Percentiles rank a stretch among this genome's conserved stretches.
Conservation (phyloP, 1,284 basidiomycete species). For the Marasmius tenuissimus region DNA sequence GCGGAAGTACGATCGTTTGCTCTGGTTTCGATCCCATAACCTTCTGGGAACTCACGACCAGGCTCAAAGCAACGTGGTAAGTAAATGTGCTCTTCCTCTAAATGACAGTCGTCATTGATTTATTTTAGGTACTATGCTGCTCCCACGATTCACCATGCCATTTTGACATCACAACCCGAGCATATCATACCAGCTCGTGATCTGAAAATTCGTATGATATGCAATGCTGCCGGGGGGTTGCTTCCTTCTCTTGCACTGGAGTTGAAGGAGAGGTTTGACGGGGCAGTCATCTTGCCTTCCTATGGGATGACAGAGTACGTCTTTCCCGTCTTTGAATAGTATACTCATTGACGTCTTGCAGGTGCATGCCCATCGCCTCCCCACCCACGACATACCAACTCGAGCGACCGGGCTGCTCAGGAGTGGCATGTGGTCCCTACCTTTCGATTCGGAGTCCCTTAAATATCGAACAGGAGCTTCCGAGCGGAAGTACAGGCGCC, state of each 20-base stretch:
- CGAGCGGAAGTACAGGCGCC: conserved; percentile 36
- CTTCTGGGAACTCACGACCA: conserved; percentile 59
- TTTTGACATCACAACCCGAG: conserved; percentile 38
- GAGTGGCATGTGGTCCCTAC: conserved; percentile 47
- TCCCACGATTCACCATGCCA: conserved; percentile 47
- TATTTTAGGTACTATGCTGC: conserved; percentile 45
- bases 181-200: conserved; percentile 30
- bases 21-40: conserved; percentile 54
- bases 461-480: conserved; percentile 35
- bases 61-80: conserved; percentile 51
- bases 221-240: conserved; percentile 47
- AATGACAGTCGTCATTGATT: background rate
- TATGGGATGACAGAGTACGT: conserved; percentile 50
- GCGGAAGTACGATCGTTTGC: conserved; percentile 61
- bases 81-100: conserved; percentile 11
- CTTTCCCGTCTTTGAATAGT: conserved; percentile 24
- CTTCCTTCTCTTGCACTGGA: conserved; percentile 42
- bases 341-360: conserved; percentile 22
- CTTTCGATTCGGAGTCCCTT: conserved; percentile 42
- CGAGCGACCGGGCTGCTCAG: conserved; percentile 47
- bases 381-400: conserved; percentile 42
- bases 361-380: conserved; percentile 51
- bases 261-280: conserved; percentile 36
- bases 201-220: conserved; percentile 43
- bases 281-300: conserved; percentile 41